A percentile compares a stretch with the other conserved stretches of the same genome.
Evolutionary conservation across 352 stramenopile species (phyloP).

Genomic region (Chrysophaeum taylorii): DNA sequence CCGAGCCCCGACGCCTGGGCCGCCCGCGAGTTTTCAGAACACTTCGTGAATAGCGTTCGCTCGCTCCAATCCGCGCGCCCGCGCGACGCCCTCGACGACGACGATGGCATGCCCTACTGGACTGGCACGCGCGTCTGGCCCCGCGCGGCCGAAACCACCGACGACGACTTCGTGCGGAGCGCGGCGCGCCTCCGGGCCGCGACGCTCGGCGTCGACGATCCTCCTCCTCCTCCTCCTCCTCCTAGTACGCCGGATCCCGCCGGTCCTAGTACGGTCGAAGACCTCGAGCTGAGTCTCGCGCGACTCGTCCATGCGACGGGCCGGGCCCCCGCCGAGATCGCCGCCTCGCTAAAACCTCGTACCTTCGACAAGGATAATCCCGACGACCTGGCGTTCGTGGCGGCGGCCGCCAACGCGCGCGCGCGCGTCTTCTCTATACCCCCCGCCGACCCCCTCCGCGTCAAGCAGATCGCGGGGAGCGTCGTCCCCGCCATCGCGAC

Average conservation of each 20-base stretch:
- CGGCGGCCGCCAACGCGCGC: neutral
- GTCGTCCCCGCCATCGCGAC: conserved; percentile 4
- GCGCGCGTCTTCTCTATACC: neutral
- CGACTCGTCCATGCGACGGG: neutral
- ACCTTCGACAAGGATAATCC: neutral
- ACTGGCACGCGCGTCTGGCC: conserved; percentile 17
- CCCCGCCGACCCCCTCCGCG: neutral
- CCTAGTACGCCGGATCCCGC: neutral
- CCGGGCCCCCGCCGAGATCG: neutral
- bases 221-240: neutral
- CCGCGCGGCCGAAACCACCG: neutral
- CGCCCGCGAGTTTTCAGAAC: conserved; percentile 22
- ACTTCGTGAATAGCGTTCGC: conserved; percentile 20
- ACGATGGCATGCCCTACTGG: conserved; percentile 38
- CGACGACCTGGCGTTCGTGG: neutral
- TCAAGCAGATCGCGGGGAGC: neutral
- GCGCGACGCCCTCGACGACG: conserved; percentile 27
- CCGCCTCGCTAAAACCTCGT: neutral
- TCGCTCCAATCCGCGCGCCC: conserved; percentile 30
- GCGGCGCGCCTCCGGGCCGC: neutral
- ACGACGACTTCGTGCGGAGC: neutral
- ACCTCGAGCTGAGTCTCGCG: neutral
- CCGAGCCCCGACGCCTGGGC: conserved; percentile 14
- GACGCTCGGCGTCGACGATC: neutral
- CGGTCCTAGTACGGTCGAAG: too few species aligned